Conservation (phyloP, 2,329 filamentous ascomycete species). For the Ophiostoma piceae region DNA sequence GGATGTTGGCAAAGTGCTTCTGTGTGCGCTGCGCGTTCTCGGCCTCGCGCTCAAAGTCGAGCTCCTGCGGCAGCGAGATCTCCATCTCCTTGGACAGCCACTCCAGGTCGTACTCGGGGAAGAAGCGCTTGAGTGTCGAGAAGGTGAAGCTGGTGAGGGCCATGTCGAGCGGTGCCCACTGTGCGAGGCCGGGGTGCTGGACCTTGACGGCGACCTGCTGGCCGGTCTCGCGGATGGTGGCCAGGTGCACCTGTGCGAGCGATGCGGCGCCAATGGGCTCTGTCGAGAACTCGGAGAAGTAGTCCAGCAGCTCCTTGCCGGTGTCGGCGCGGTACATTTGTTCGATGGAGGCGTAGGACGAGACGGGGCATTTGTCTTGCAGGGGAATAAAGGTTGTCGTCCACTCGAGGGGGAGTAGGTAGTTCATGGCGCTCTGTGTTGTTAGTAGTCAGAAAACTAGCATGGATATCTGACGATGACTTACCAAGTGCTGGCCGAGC, state of each 20-base stretch:
- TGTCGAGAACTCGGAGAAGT: constrained; percentile 78
- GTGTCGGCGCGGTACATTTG: constrained; percentile 84
- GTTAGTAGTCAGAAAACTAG: no score
- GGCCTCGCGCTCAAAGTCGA: constrained; percentile 84
- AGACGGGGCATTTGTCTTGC: constrained; percentile 92
- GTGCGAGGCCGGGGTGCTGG: constrained; percentile 82
- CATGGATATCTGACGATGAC: no score
- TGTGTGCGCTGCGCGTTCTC: constrained; percentile 74
- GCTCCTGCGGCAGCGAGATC: constrained; percentile 77
- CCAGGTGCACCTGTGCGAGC: constrained; percentile 88
- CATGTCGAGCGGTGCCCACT: constrained; percentile 86
- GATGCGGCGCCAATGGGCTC: constrained; percentile 87
- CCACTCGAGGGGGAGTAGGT: constrained; percentile 86
- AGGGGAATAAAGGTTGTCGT: constrained; percentile 92
- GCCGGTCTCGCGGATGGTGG: constrained; percentile 72
- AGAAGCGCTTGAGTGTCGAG: constrained; percentile 81
- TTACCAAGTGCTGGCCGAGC: constrained; percentile 81
- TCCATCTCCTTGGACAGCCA: constrained; percentile 96
- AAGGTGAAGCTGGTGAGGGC: constrained; percentile 85
- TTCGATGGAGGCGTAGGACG: constrained; percentile 78
- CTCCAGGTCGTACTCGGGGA: constrained; percentile 94
- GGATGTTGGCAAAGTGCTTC: constrained; percentile 66
- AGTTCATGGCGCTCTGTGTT: constrained; percentile 95
- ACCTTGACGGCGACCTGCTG: constrained; percentile 93
- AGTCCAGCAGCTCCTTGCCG: constrained; percentile 68